Percentiles rank a stretch among this genome's conserved stretches.
Conservation (phyloP, 768 basidiomycete genomes). For the Pleurotus cornucopiae region DNA sequence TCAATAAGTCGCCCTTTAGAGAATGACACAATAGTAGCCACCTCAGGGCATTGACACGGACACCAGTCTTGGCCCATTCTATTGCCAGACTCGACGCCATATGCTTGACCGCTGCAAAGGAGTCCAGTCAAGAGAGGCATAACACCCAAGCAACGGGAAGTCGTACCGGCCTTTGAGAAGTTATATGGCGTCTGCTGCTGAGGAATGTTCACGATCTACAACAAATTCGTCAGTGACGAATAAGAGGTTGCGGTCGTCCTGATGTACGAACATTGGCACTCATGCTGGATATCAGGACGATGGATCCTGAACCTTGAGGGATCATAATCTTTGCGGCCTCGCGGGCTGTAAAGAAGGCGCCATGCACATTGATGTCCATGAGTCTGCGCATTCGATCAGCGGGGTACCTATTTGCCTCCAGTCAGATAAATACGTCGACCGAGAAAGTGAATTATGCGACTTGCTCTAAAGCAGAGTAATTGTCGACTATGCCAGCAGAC, state of each 20-base stretch:
- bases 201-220: slow-evolving; percentile 82
- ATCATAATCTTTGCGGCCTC: slow-evolving; percentile 95
- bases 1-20: slow-evolving; percentile 1
- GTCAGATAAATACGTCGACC: slow-evolving; percentile 3
- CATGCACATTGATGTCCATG: slow-evolving; percentile 92
- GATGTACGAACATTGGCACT: slow-evolving; percentile 66
- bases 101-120: slow-evolving; percentile 72
- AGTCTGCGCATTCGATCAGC: slow-evolving; percentile 78
- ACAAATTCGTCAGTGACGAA: slow-evolving; percentile 6
- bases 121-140: background rate
- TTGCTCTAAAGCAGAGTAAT: slow-evolving; percentile 82
- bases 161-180: slow-evolving; percentile 83
- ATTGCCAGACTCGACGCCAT: slow-evolving; percentile 92
- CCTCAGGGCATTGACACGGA: slow-evolving; percentile 84
- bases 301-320: slow-evolving; percentile 69
- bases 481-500: slow-evolving; percentile 91
- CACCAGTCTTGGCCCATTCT: slow-evolving; percentile 90
- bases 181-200: slow-evolving; percentile 96
- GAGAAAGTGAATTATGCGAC: slow-evolving; percentile 16
- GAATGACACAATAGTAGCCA: slow-evolving; percentile 15
- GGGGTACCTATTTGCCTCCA: slow-evolving; percentile 59
- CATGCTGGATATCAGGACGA: slow-evolving; percentile 89
- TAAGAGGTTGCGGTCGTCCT: background rate
- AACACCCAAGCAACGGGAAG: background rate
- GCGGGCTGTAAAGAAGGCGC: slow-evolving; percentile 92